Evolutionary conservation across 345 rosid genomes (phyloP).

Genomic region (Populus tremula): DNA sequence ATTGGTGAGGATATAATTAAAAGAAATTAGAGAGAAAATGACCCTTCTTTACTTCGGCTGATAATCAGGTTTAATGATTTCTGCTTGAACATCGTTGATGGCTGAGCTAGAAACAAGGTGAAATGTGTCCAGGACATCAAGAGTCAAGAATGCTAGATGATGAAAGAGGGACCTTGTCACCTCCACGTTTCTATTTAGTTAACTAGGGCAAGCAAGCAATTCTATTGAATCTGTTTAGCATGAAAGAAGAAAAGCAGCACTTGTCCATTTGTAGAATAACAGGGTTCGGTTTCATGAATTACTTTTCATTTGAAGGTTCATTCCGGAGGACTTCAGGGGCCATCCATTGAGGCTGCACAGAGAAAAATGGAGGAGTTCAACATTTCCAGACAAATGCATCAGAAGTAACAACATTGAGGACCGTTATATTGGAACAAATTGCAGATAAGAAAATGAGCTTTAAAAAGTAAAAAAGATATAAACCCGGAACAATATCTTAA

Average conservation of each 20-base stretch:
- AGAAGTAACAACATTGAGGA: not conserved
- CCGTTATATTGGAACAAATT: not conserved
- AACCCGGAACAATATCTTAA: too few species aligned
- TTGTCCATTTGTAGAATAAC: not conserved
- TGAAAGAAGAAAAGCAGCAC: not conserved
- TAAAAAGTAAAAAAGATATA: too few species aligned
- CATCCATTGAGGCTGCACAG: slow-evolving; percentile 94
- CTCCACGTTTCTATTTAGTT: not conserved
- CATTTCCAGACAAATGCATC: not conserved
- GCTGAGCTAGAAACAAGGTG: not conserved
- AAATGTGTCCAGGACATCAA: not conserved
- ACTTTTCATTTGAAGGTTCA: slow-evolving; percentile 92
- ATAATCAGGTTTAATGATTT: not conserved
- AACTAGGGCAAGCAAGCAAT: not conserved
- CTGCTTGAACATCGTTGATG: not conserved
- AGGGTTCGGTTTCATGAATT: slow-evolving; percentile 15
- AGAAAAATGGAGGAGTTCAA: not conserved
- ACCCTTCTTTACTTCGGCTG: not conserved
- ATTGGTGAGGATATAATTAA: not conserved
- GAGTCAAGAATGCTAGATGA: not conserved
- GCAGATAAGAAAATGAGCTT: not conserved
- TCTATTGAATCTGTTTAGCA: not conserved
- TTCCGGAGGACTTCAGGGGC: slow-evolving; percentile 89
- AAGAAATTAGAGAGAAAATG: not conserved
- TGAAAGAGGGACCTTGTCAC: not conserved